These are phyloP conservation scores for Colletotrichum sansevieriae DNA, from an alignment of 2,329 filamentous ascomycete species.

Conservation along the genomic window DNA sequence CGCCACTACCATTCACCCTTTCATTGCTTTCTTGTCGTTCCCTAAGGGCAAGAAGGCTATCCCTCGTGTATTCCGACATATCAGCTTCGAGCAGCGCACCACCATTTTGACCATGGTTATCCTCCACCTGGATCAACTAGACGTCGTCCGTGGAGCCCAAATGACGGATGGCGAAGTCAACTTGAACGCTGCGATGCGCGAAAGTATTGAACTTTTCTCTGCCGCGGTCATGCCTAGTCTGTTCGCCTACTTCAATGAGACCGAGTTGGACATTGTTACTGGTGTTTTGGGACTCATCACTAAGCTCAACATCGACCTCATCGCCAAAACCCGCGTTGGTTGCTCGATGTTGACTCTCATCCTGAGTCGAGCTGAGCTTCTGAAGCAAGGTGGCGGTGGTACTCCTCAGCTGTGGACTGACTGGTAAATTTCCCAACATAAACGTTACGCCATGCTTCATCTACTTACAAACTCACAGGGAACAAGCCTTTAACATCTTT, in stretches of 20 bases:
- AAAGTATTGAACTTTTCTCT: slow-evolving; percentile 93
- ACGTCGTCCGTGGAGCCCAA: slow-evolving; percentile 87
- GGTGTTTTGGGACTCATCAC: slow-evolving; percentile 89
- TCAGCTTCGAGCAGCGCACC: slow-evolving; percentile 91
- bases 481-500: slow-evolving; percentile 83
- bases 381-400: slow-evolving; percentile 83
- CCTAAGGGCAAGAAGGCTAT: slow-evolving; percentile 97
- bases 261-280: slow-evolving; percentile 89
- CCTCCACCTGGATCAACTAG: slow-evolving; percentile 90
- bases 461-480: slow-evolving; percentile 59
- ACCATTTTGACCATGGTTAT: slow-evolving; percentile 97
- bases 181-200: slow-evolving; percentile 82
- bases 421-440: slow-evolving; percentile 68
- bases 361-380: slow-evolving; percentile 90
- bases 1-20: slow-evolving; percentile 83
- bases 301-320: slow-evolving; percentile 84
- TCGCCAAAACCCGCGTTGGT: slow-evolving; percentile 89
- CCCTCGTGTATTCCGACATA: slow-evolving; percentile 92
- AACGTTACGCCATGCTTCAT: background rate
- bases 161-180: slow-evolving; percentile 78
- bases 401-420: slow-evolving; percentile 82
- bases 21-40: slow-evolving; percentile 95
- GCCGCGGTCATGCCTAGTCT: slow-evolving; percentile 90
- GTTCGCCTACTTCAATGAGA: slow-evolving; percentile 91
- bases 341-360: slow-evolving; percentile 93